Evolutionary conservation across 176 grass and related monocot species (phyloP).

Genomic region (Rhynchospora breviuscula): DNA sequence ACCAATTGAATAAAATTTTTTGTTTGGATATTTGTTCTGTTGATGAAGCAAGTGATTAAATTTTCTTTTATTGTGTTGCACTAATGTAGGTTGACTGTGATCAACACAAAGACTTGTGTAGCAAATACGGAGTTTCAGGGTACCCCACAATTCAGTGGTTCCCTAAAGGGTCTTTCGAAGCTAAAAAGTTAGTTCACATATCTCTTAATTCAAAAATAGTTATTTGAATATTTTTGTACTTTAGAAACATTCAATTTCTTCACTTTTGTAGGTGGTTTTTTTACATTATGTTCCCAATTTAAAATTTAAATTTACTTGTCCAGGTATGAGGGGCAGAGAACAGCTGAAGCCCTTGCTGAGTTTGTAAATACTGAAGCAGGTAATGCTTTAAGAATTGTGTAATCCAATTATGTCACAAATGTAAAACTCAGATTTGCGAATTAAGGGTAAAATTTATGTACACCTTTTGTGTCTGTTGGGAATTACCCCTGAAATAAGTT

Average conservation of each 20-base stretch:
- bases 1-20: neutral
- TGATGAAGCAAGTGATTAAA: neutral
- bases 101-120: slow-evolving; percentile 84
- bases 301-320: slow-evolving; percentile 2
- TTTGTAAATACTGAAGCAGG: slow-evolving; percentile 95
- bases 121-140: slow-evolving; percentile 92
- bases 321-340: slow-evolving; percentile 85
- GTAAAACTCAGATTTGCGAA: neutral
- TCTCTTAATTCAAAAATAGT: neutral
- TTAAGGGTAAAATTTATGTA: neutral
- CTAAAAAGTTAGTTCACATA: slow-evolving; percentile 66
- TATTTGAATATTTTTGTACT: too few relatives aligned
- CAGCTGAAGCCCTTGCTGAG: slow-evolving; percentile 69
- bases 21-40: neutral
- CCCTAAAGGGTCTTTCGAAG: slow-evolving; percentile 87
- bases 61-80: slow-evolving; percentile 12
- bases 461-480: neutral
- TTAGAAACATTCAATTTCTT: neutral
- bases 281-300: neutral
- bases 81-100: slow-evolving; percentile 88
- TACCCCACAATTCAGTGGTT: slow-evolving; percentile 99
- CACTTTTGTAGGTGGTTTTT: neutral
- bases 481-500: neutral
- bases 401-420: neutral
- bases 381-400: slow-evolving; percentile 12